Evolutionary conservation across 202 grass and related monocot genomes (phyloP).

Genomic region (Bolboschoenoplectus hybrid): DNA sequence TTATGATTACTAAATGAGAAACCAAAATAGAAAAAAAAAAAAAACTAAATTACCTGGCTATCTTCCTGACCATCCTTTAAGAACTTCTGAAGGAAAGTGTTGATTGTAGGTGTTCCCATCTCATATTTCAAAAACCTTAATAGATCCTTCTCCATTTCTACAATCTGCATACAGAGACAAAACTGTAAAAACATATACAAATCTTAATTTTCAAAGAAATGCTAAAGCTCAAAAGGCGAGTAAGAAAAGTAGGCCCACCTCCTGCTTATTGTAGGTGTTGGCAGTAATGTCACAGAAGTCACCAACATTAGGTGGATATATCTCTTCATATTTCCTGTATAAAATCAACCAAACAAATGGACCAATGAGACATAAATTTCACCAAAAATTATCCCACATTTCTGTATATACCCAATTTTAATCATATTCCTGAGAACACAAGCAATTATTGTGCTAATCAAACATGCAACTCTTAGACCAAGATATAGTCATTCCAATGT

Average conservation of each 20-base stretch:
- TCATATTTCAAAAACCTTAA: conserved; percentile 77
- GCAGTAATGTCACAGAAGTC: conserved; percentile 86
- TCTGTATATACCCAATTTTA: neutral
- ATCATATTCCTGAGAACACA: neutral
- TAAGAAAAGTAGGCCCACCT: conserved; percentile 37
- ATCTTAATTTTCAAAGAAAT: neutral
- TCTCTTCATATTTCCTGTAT: conserved; percentile 94
- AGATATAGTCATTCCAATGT: too few relatives aligned
- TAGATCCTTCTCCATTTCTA: conserved; percentile 80
- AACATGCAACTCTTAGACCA: neutral
- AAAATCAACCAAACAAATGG: conserved; percentile 1
- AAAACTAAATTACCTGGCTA: conserved; percentile 44
- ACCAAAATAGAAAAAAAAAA: conserved; percentile 22
- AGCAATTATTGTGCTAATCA: too few relatives aligned
- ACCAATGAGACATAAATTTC: conserved; percentile 19
- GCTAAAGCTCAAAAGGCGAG: neutral
- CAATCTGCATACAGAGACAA: conserved; percentile 33
- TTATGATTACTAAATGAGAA: conserved; percentile 6
- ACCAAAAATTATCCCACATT: conserved; percentile 10
- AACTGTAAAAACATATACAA: neutral
- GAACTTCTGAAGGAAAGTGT: conserved; percentile 82
- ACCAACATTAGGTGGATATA: conserved; percentile 56
- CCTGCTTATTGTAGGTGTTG: conserved; percentile 82
- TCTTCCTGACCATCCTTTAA: conserved; percentile 47
- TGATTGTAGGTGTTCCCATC: conserved; percentile 77